Conservation (phyloP, 2,329 filamentous ascomycete species). For the Curvularia verruculosa region DNA sequence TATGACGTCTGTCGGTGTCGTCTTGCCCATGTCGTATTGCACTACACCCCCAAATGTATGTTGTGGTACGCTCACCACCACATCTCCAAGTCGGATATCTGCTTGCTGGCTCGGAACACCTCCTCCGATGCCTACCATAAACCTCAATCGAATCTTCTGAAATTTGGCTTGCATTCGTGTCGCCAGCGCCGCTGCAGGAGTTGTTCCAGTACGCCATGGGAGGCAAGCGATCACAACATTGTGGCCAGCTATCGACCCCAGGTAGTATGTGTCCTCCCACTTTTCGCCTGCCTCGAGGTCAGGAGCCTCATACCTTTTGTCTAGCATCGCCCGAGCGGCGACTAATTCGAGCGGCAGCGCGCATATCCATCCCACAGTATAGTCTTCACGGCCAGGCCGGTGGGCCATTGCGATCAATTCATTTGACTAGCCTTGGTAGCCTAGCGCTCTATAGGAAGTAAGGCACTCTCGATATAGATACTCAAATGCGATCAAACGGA, state of each 20-base stretch:
- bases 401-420: not conserved
- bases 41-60: constrained; percentile 18
- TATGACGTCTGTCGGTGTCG: constrained; percentile 16
- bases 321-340: constrained; percentile 16
- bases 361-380: constrained; percentile 25
- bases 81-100: constrained; percentile 35
- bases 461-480: not conserved
- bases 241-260: constrained; percentile 40
- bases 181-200: constrained; percentile 41
- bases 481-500: not conserved
- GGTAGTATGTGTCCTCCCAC: constrained; percentile 26
- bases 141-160: constrained; percentile 42
- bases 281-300: constrained; percentile 32
- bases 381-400: constrained; percentile 16
- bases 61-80: constrained; percentile 30
- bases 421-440: not conserved
- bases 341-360: constrained; percentile 21
- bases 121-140: constrained; percentile 55
- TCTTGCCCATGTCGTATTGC: constrained; percentile 34
- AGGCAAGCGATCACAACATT: constrained; percentile 38
- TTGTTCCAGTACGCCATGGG: constrained; percentile 42
- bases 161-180: constrained; percentile 43
- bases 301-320: constrained; percentile 21
- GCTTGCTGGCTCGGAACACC: constrained; percentile 26
- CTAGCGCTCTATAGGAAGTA: not conserved